A percentile compares a stretch with the other conserved stretches of the same genome.
phyloP scores from a whole-genome alignment of 164 flowering plant genomes.

The Nymphaea colorata region DNA sequence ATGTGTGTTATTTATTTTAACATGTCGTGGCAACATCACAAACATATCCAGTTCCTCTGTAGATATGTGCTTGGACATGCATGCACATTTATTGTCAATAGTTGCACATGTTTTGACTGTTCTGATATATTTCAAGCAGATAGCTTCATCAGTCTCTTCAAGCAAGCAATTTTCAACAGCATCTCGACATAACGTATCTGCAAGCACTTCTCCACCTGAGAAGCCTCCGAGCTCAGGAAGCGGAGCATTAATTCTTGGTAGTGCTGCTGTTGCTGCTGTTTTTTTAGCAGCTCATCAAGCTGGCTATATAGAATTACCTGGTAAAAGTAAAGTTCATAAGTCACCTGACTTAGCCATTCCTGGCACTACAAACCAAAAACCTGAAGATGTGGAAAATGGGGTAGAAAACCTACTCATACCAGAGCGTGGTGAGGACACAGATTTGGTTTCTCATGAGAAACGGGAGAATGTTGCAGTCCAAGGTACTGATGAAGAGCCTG shows the following conservation, averaged over 20 bases:
- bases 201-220: conserved; percentile 15
- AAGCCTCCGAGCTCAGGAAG: conserved; percentile 27
- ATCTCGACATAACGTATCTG: conserved; percentile 5
- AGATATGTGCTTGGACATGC: not conserved
- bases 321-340: conserved; percentile 7
- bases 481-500: conserved; percentile 3
- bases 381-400: not conserved
- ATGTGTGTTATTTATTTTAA: too few species aligned
- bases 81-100: not conserved
- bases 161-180: not conserved
- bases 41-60: not conserved
- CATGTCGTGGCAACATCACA: not conserved
- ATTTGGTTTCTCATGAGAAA: conserved; percentile 13
- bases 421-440: conserved; percentile 17
- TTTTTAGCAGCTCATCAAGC: conserved; percentile 37
- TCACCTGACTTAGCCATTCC: conserved; percentile 4
- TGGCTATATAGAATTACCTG: conserved; percentile 34
- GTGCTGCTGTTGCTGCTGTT: conserved; percentile 40
- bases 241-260: conserved; percentile 26
- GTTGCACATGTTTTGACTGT: not conserved
- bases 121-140: not conserved
- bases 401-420: conserved; percentile 9
- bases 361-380: conserved; percentile 1
- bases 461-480: conserved; percentile 9
- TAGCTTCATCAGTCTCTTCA: not conserved